Evolutionary conservation across 345 rosid genomes (phyloP).

Genomic region (Abelmoschus esculentus): DNA sequence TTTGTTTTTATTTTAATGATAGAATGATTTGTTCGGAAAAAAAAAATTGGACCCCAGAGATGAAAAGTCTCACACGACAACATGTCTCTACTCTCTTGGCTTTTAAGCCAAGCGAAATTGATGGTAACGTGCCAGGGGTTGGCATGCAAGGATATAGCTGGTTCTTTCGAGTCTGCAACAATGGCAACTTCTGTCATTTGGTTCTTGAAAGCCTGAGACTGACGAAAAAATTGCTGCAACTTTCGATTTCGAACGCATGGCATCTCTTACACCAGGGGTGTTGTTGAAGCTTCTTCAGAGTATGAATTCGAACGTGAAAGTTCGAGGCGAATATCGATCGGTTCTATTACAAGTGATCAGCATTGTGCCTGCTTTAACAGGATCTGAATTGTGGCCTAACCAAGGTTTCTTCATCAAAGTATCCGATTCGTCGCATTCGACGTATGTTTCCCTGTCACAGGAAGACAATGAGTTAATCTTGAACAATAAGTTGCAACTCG

Average conservation of each 20-base stretch:
- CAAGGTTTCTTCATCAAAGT: conserved; percentile 90
- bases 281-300: conserved; percentile 78
- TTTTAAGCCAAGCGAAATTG: conserved; percentile 62
- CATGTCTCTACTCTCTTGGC: conserved; percentile 54
- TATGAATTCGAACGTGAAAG: conserved; percentile 55
- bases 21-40: no score
- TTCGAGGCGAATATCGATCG: conserved; percentile 75
- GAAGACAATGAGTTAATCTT: conserved; percentile 82
- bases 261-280: conserved; percentile 77
- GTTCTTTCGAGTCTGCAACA: neutral
- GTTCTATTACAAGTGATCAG: conserved; percentile 83
- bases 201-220: no score
- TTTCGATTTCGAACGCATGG: conserved; percentile 29
- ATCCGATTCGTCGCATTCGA: conserved; percentile 86
- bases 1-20: no score
- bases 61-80: conserved; percentile 14
- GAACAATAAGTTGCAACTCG: conserved; percentile 72
- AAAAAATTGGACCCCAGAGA: neutral
- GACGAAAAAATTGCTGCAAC: no score
- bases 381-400: conserved; percentile 89
- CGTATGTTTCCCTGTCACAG: conserved; percentile 58
- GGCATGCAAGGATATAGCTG: conserved; percentile 42
- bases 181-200: neutral
- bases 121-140: conserved; percentile 43
- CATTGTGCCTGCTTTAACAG: conserved; percentile 82